These are phyloP conservation scores for Vigna mungo DNA, from an alignment of 306 rosid species.

Conservation along the genomic window DNA sequence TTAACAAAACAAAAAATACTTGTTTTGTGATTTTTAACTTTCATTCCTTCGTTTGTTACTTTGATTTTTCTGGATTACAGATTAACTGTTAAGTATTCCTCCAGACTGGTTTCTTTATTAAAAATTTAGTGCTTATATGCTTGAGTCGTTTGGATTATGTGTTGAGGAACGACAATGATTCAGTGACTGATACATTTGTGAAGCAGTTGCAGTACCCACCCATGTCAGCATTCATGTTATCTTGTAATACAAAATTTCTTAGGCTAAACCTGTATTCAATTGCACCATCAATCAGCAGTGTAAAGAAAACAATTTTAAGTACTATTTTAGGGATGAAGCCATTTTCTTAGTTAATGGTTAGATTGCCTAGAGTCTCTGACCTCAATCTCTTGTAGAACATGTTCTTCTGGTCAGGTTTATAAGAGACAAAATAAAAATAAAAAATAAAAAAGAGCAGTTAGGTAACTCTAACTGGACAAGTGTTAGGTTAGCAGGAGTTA, in stretches of 20 bases:
- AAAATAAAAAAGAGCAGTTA: not conserved
- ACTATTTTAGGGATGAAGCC: conserved; percentile 23
- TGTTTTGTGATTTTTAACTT: not conserved
- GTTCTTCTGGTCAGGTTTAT: not conserved
- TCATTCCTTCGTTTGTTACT: not conserved
- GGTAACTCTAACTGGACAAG: not conserved
- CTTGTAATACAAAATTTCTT: not conserved
- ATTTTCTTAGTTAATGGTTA: conserved; percentile 25
- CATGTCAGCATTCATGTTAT: conserved; percentile 31
- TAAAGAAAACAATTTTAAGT: conserved; percentile 29
- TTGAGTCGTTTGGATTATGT: conserved; percentile 6
- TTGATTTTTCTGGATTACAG: not conserved
- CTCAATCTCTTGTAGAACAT: not conserved
- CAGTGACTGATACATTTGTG: conserved; percentile 4
- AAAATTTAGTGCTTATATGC: conserved; percentile 15
- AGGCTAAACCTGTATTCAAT: conserved; percentile 26
- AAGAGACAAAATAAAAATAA: too few species aligned
- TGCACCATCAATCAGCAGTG: not conserved
- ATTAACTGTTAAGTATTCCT: conserved; percentile 1
- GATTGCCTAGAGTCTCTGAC: not conserved
- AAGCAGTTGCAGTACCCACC: conserved; percentile 24
- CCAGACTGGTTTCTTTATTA: conserved; percentile 24
- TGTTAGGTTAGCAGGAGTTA: not conserved
- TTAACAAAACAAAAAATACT: conserved; percentile 24
- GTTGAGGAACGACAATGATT: conserved; percentile 13